Evolutionary conservation across 2,329 filamentous ascomycete genomes (phyloP).

Genomic region (Trichophyton benhamiae): DNA sequence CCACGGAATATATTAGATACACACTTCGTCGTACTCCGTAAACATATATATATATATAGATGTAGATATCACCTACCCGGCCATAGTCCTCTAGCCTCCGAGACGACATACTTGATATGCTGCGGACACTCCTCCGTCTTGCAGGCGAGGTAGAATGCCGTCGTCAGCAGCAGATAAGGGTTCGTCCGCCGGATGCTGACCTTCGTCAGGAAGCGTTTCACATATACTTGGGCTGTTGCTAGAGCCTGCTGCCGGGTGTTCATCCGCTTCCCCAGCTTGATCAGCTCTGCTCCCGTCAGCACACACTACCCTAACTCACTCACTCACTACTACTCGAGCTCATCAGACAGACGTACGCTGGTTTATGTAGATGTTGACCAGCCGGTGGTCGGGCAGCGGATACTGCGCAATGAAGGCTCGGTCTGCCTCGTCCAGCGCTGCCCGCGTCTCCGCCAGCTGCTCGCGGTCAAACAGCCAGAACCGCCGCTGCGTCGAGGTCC

Average conservation of each 20-base stretch:
- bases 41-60: conserved; percentile 2
- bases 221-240: conserved; percentile 86
- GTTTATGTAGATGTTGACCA: conserved; percentile 84
- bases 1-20: no score
- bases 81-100: conserved; percentile 76
- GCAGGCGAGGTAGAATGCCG: conserved; percentile 85
- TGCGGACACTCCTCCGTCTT: conserved; percentile 98
- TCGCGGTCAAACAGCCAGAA: conserved; percentile 85
- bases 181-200: conserved; percentile 89
- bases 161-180: conserved; percentile 84
- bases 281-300: conserved; percentile 31
- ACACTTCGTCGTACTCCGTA: no score
- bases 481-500: conserved; percentile 82
- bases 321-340: neutral
- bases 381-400: conserved; percentile 66
- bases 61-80: conserved; percentile 40
- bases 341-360: conserved; percentile 49
- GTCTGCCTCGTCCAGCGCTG: conserved; percentile 65
- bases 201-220: conserved; percentile 84
- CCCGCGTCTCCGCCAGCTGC: conserved; percentile 61
- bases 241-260: conserved; percentile 80
- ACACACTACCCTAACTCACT: neutral
- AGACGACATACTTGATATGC: conserved; percentile 82
- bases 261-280: conserved; percentile 72
- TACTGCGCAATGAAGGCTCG: conserved; percentile 62